Evolutionary conservation across 2,329 filamentous ascomycete genomes (phyloP), one percentile per base, ranked within the genome.

Genomic region (Paramyrothecium roridum): DNA sequence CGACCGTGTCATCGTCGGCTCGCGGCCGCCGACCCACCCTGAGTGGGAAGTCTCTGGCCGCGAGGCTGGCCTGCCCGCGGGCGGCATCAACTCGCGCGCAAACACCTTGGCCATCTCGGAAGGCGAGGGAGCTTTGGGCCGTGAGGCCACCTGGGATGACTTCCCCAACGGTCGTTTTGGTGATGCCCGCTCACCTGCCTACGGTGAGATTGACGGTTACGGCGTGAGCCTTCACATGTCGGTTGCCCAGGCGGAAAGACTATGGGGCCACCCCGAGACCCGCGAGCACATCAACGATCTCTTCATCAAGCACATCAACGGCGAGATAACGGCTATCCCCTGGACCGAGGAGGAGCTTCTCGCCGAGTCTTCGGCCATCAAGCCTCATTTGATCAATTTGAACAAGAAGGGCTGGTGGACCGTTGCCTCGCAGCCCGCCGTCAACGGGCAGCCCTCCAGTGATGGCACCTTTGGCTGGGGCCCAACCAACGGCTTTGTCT

Each of bases 61-160:
- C 40, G 90, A 95, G 66, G 91, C 90, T 6, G 90, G 88, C 19
- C 76, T 93, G n/a, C 90, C 86, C 1, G 83, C 83, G 3, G 86
- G 86, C 62, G 84, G 82, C 53, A 80, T 93, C 65, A 93, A 93
- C 69, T 86, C 85, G 20, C 84, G 93, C 52, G 88, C 88, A 55
- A 93, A 93, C 70, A 95, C 91, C 1, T 82, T 98, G 11, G 91
- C 93, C 26, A 97, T 97, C 56, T 96, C 93, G 0, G 93, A 98
- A 75, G 93, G 95, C 7, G 89, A 96, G 66, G 95, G 93, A 22
- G 83, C 89, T 3, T 79, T 97, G 8, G 95, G 93, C 12, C 84
- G 95, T 51, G 93, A 98, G 78, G 95, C 95, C 34, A 99, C 95
- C 1, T 99, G 95, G 95, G 95, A 99, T 66, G 95, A 99, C 68